These are phyloP conservation scores for Ambrosiella xylebori DNA, from an alignment of 2,329 filamentous ascomycete genomes.

Conservation along the genomic window DNA sequence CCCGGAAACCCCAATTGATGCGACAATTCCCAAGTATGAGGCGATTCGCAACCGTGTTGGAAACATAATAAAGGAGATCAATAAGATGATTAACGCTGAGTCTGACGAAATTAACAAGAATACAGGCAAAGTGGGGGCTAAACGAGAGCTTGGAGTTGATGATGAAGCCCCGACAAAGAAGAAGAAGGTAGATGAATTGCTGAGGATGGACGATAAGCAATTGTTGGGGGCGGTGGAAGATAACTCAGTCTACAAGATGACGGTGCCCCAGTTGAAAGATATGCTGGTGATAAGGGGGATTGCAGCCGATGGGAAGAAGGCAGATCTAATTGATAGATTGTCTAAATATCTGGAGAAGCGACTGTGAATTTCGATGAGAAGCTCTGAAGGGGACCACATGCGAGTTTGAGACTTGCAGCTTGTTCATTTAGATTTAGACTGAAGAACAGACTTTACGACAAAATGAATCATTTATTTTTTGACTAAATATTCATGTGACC, in stretches of 20 bases:
- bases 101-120: not conserved
- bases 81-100: conserved; percentile 34
- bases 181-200: conserved; percentile 17
- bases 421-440: not conserved
- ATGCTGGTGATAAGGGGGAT: conserved; percentile 30
- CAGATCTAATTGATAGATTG: conserved; percentile 35
- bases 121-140: not conserved
- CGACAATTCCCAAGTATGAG: conserved; percentile 66
- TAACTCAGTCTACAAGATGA: conserved; percentile 34
- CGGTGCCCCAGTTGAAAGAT: conserved; percentile 35
- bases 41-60: conserved; percentile 84
- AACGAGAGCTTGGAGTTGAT: conserved; percentile 18
- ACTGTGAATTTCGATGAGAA: not conserved
- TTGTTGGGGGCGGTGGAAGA: conserved; percentile 28
- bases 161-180: conserved; percentile 30
- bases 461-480: not conserved
- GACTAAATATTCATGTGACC: not conserved
- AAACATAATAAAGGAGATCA: conserved; percentile 62
- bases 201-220: conserved; percentile 22
- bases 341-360: conserved; percentile 40
- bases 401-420: not conserved
- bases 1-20: conserved; percentile 55
- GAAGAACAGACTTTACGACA: not conserved
- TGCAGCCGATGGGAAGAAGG: conserved; percentile 34
- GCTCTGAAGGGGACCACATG: not conserved